Evolutionary conservation across 805 yeast genomes (phyloP).

Genomic region (Barnettozyma californica): DNA sequence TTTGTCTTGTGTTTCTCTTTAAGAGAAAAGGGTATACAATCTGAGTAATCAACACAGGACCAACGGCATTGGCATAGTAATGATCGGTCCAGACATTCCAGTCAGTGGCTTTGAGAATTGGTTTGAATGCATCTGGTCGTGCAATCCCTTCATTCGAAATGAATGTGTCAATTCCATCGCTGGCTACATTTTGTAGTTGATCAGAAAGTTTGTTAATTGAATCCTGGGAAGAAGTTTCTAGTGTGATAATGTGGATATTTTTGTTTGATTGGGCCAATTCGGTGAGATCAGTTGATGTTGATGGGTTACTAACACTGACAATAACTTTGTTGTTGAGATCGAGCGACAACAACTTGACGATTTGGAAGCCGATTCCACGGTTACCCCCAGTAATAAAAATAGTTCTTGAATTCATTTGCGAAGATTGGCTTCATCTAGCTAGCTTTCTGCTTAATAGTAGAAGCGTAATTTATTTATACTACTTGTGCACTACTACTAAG

Average conservation of each 20-base stretch:
- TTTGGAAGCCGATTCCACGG: conserved; percentile 2
- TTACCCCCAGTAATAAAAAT: conserved; percentile 5
- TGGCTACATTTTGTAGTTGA: no score
- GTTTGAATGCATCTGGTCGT: background rate
- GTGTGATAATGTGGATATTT: conserved; percentile 8
- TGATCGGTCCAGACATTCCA: conserved; percentile 3
- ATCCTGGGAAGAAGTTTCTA: conserved; percentile 9
- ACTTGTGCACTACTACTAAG: no score
- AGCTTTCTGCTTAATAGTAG: no score
- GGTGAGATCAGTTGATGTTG: no score
- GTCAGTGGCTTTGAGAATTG: background rate
- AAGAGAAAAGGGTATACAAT: conserved; percentile 14
- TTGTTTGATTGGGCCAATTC: background rate
- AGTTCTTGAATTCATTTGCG: no score
- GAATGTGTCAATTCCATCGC: no score
- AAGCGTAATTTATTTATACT: no score
- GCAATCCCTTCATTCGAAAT: conserved; percentile 15
- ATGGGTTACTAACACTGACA: no score
- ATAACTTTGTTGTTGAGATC: no score
- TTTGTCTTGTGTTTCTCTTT: conserved; percentile 18
- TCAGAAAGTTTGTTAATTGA: no score
- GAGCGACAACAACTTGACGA: no score
- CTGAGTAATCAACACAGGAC: conserved; percentile 7
- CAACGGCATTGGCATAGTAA: conserved; percentile 6
- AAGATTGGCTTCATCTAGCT: no score